Base-by-base conservation (phyloP, 768 basidiomycete genomes). In the Suillus clintonianus region DNA sequence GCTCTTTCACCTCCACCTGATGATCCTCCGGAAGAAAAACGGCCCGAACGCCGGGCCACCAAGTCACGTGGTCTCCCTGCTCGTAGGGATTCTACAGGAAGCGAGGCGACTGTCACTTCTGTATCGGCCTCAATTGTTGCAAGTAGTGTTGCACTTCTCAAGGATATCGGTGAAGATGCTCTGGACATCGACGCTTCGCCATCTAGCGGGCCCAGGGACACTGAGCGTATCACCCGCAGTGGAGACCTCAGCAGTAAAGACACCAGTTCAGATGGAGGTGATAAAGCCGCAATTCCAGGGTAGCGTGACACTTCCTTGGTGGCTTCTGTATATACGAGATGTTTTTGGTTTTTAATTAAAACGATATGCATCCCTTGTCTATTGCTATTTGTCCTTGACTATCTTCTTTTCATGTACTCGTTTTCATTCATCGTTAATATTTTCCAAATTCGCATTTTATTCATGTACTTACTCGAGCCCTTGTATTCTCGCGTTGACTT, bases 11-110 rank as follows among this genome's bases (percentile, higher is more conserved):
- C 71, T 51, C 63, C 60, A 42, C 41, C 54, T 8, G 72, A 74
- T 8, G 76, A 79, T 53, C 69, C 71, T 36, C 65, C 67, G 39
- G 79, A 81, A 57, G 78, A 78, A 53, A 72, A 71, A 51, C 72
- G 72, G 34, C 72, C 73, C 0, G 81, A 80, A 62, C 79, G 85
- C 59, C 80, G 86, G 51, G 78, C 82, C 61, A 81, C 83, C 39
- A 80, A 86, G 56, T 79, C 84, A 17, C 78, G 79, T 65, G 81
- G 74, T 60, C 72, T 67, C 24, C 59, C 69, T 32, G 79, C 73
- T 66, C 79, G 85, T 22, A 76, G 83, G 54, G 81, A 81, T 63
- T 88, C 87, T 3, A 84, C 80, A 60, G 79, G 81, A 19, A 87
- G 86, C 64, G 85, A 83, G 62, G 80, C 82, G 1, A 79, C 81